Evolutionary conservation across 352 stramenopile species (phyloP), one percentile per base, ranked within the genome.

Genomic region (Peronosclerospora sorghi): DNA sequence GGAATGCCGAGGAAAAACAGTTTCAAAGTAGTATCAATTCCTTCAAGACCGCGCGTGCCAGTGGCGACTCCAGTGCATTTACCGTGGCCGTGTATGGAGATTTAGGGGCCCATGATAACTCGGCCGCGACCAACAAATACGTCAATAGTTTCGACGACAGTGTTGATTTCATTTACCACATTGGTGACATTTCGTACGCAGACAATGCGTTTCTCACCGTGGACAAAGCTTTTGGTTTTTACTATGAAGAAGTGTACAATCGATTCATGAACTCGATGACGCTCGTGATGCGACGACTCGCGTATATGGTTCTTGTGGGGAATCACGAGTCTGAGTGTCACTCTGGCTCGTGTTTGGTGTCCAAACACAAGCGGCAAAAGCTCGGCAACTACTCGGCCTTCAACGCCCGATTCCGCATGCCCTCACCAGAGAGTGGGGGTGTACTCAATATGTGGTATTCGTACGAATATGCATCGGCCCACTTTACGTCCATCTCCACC

Each of bases 401-500:
- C 32, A 73, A 73, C 20, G 32, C 55, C 34, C 59, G 63, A 23
- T 73, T 70, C 49, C 41, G 44, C 0, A 73, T 73, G 63, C 63
- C 63, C 0, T 68, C 59, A 5, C 35, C 32, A 10, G 63, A 73
- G 32, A 69, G 60, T 30, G 56, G 56, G 7, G 63, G 63, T 17
- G 41, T 34, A 2, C 32, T 62, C n/a, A 73, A 71, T 19, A 71
- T 73, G 63, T 73, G 60, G 59, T 70, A 68, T 30, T 68, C 63
- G 14, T 73, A 68, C 41, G 56, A 68, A 18, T 62, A 66, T 34
- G 59, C 39, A 0, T 59, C 60, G 12, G 65, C 85, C 17, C 81
- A 93, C 50, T 84, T 90, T 35, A 77, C 76, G n/a, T 61, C 70
- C 17, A 59, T 94, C 6, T 79, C 73, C 37, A 83, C 72, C 37